Conservation (phyloP, 257 asterid genomes). For the Gentiana macrophylla region DNA sequence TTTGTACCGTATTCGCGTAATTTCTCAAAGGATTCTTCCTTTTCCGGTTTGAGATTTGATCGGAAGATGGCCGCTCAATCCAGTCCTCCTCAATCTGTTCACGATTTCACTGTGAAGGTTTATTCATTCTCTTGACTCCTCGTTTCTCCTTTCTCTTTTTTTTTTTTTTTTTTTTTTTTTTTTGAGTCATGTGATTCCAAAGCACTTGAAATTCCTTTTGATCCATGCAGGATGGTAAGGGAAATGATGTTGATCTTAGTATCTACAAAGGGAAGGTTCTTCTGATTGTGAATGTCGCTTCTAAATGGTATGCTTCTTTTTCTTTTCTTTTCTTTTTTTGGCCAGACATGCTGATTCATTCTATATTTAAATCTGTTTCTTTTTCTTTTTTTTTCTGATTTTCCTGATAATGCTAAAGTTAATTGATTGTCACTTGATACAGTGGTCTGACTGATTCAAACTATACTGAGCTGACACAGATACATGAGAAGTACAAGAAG, state of each 20-base stretch:
- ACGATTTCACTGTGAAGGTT: constrained; percentile 88
- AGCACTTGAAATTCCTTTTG: not conserved
- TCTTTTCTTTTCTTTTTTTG: too few relatives aligned
- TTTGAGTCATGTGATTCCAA: not conserved
- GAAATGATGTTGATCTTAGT: constrained; percentile 63
- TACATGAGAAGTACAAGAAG: constrained; percentile 68
- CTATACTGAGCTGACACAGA: constrained; percentile 53
- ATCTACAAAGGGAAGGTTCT: constrained; percentile 66
- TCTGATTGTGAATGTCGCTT: constrained; percentile 85
- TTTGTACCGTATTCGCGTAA: constrained; percentile 1
- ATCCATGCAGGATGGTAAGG: constrained; percentile 56
- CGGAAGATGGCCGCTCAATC: constrained; percentile 54
- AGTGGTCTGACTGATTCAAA: constrained; percentile 84
- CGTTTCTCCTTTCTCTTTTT: not conserved
- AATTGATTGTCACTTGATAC: constrained; percentile 19
- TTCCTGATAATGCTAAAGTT: too few relatives aligned
- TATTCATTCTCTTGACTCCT: not conserved
- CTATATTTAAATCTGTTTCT: not conserved
- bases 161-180: constrained; percentile 1
- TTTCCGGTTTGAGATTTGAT: constrained; percentile 13
- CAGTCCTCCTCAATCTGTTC: constrained; percentile 52
- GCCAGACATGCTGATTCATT: not conserved
- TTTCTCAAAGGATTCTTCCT: constrained; percentile 7
- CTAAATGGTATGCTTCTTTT: constrained; percentile 51
- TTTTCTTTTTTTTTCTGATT: too few relatives aligned